Evolutionary conservation across 169 alveolate genomes (phyloP), one percentile per base, ranked within the genome.

Genomic region (Sarcocystis neurona): DNA sequence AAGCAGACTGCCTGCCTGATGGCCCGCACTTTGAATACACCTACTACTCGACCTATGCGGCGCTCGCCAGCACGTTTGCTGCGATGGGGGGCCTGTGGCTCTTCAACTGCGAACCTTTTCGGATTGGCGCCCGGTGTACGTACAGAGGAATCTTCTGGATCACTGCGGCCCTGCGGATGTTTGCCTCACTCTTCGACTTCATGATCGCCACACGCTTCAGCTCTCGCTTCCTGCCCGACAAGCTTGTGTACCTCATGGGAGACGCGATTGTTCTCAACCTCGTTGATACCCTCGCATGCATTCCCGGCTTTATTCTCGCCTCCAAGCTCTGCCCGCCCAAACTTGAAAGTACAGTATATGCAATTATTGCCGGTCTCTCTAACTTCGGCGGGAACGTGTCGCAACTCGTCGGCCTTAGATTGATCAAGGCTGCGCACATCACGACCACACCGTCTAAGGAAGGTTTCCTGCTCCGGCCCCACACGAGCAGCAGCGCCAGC

Each of bases 21-120:
- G 91, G 91, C 18, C 91, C 91, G 8, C 87, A 77, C 47, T 86
- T 86, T 27, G 84, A 72, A 34, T 86, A 47, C 80, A 86, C 86
- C 27, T 86, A 72, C 91, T 86, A 58, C 80, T 15, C 20, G 47
- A 86, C 91, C 15, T 66, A 48, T 75, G 12, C 91, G 75, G 32
- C 39, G 32, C 12, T 86, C n/a, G 85, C 70, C 1, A 86, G 87
- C 48, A 60, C 37, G 27, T 37, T 47, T 18, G 89, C 63, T 53
- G 80, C 32, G 39, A 18, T 37, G 27, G 56, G 80, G 47, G 80
- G 47, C 10, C 66, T n/a, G 18, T 18, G 27, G 34, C 75, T 63
- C 43, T 63, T 63, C 43, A n/a, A n/a, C n/a, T n/a, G n/a, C n/a
- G n/a, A n/a, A n/a, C n/a, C n/a, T n/a, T 41, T 63, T 18, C 27